A percentile compares a stretch with the other conserved stretches of the same genome.
Evolutionary conservation across 1,284 basidiomycete species (phyloP).

Genomic region (Microbotryum silenes-acaulis): DNA sequence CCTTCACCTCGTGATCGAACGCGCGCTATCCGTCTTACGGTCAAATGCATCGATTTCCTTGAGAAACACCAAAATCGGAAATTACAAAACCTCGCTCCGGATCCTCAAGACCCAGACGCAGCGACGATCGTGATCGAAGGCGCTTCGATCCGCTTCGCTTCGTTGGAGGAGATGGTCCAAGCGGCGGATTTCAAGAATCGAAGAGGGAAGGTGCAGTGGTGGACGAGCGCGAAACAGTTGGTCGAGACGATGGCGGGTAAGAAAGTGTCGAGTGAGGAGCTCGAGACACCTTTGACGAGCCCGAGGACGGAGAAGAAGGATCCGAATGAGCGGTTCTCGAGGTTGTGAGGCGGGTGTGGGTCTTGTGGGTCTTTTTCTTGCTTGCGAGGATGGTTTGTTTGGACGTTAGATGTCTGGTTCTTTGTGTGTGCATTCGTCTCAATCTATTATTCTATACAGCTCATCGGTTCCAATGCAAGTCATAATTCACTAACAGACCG

Average conservation of each 20-base stretch:
- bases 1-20: conserved; percentile 91
- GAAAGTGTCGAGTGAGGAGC: not conserved
- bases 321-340: too few relatives aligned
- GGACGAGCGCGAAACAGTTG: conserved; percentile 55
- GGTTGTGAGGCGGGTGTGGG: too few relatives aligned
- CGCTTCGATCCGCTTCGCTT: conserved; percentile 68
- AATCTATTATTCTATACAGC: too few relatives aligned
- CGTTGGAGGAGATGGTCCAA: conserved; percentile 70
- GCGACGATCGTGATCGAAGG: conserved; percentile 87
- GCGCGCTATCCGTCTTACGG: conserved; percentile 77
- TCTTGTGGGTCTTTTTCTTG: too few relatives aligned
- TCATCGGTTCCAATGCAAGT: too few relatives aligned
- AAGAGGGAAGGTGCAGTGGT: conserved; percentile 74
- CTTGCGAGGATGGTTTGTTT: too few relatives aligned
- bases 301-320: too few relatives aligned
- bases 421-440: too few relatives aligned
- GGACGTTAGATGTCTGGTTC: too few relatives aligned
- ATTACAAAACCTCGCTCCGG: conserved; percentile 15
- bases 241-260: conserved; percentile 23
- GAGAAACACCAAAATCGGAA: conserved; percentile 59
- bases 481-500: too few relatives aligned
- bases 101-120: conserved; percentile 52
- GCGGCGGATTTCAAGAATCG: conserved; percentile 87
- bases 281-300: too few relatives aligned
- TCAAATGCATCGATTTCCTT: conserved; percentile 90